Percentiles rank a stretch among this genome's conserved stretches.
Evolutionary conservation across 192 early-diverging fungal genomes (phyloP).

Genomic region (Mortierella hygrophila): DNA sequence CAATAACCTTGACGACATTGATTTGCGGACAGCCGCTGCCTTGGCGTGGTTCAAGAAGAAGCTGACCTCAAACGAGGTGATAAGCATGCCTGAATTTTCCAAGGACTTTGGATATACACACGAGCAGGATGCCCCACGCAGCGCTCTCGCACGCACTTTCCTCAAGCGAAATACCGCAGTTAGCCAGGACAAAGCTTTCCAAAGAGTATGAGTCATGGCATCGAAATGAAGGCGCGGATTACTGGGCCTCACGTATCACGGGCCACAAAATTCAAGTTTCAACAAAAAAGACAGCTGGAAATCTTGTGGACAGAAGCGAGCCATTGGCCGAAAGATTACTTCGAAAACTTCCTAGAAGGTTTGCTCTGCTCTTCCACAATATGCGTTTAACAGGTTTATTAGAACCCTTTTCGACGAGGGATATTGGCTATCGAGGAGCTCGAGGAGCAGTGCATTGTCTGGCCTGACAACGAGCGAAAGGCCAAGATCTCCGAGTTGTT

Average conservation of each 20-base stretch:
- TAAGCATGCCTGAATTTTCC: slow-evolving; percentile 5
- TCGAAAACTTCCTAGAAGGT: no score
- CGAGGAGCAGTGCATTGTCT: no score
- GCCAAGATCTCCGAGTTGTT: no score
- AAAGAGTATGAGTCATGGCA: slow-evolving; percentile 6
- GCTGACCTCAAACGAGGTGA: neutral
- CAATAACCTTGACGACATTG: no score
- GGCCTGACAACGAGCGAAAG: no score
- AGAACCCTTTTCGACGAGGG: no score
- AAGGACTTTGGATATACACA: neutral
- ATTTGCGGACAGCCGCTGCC: neutral
- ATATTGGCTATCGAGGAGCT: no score
- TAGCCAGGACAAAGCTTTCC: neutral
- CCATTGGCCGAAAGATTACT: no score
- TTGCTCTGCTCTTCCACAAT: no score
- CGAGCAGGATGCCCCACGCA: slow-evolving; percentile 21
- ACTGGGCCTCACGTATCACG: neutral
- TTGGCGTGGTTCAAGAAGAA: neutral
- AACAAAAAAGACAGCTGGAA: neutral
- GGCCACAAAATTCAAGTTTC: neutral
- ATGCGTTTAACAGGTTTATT: no score
- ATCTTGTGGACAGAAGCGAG: slow-evolving; percentile 6
- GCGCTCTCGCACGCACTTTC: neutral
- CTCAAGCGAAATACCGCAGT: neutral
- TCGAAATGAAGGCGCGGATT: slow-evolving; percentile 11